These are phyloP conservation scores for Sporothrix brunneoviolacea DNA, from an alignment of 2,329 filamentous ascomycete species.

Conservation along the genomic window DNA sequence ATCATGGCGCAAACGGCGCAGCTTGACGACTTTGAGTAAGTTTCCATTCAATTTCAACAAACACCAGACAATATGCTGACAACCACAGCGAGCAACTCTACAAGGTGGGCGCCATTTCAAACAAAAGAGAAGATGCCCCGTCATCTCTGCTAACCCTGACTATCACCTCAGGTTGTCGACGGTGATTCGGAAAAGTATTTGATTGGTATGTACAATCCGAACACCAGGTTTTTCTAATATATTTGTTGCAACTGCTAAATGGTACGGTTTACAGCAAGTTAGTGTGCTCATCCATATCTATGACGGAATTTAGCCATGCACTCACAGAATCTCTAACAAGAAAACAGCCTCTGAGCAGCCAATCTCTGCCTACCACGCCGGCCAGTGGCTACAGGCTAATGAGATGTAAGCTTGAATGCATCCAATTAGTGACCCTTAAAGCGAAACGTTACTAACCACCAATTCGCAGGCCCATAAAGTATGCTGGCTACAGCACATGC, in stretches of 20 bases:
- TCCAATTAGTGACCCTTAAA: background rate
- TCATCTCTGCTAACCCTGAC: background rate
- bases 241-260: background rate
- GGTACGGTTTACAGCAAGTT: conserved; percentile 13
- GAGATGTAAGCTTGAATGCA: conserved; percentile 46
- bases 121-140: no score
- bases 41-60: background rate
- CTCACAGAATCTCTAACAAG: background rate
- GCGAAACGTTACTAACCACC: background rate
- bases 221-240: no score
- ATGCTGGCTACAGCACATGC: conserved; percentile 87
- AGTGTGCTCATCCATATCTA: background rate
- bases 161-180: conserved; percentile 56
- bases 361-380: conserved; percentile 83
- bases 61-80: background rate
- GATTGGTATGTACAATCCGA: conserved; percentile 45
- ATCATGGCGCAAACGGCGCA: conserved; percentile 98
- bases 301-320: no score
- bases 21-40: conserved; percentile 79
- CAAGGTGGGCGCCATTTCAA: conserved; percentile 45
- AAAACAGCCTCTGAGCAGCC: conserved; percentile 70
- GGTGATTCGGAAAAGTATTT: conserved; percentile 79
- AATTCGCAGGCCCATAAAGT: conserved; percentile 64
- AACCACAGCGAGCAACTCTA: conserved; percentile 72
- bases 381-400: conserved; percentile 82